These are phyloP conservation scores for Phytophthora colocasiae DNA, from an alignment of 352 stramenopile genomes.

Conservation along the genomic window DNA sequence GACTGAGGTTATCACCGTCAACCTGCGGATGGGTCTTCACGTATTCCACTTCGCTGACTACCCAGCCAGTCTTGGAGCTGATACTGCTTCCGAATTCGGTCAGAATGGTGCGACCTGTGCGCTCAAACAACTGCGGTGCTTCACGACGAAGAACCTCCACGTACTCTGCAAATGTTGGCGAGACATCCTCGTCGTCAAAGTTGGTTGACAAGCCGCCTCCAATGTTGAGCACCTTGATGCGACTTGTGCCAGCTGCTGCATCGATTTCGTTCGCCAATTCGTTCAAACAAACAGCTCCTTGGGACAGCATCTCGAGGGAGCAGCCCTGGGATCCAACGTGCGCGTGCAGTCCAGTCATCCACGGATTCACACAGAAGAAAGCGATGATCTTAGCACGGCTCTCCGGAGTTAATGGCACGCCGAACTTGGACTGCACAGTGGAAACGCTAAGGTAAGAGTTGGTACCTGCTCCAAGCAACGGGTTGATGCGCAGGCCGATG, in stretches of 20 bases:
- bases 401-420: slow-evolving; percentile 70
- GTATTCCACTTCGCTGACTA: slow-evolving; percentile 92
- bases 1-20: slow-evolving; percentile 38
- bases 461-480: slow-evolving; percentile 86
- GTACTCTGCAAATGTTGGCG: slow-evolving; percentile 86
- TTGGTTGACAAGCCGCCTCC: slow-evolving; percentile 92
- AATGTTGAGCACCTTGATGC: slow-evolving; percentile 91
- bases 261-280: slow-evolving; percentile 90
- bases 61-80: slow-evolving; percentile 87
- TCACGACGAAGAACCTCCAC: slow-evolving; percentile 69
- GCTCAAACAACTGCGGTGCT: slow-evolving; percentile 86
- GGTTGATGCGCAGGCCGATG: slow-evolving; percentile 93
- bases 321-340: slow-evolving; percentile 90
- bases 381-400: slow-evolving; percentile 69
- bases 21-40: slow-evolving; percentile 76
- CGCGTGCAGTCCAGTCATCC: slow-evolving; percentile 89
- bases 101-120: slow-evolving; percentile 78
- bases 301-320: slow-evolving; percentile 86
- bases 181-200: slow-evolving; percentile 78
- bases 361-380: slow-evolving; percentile 85
- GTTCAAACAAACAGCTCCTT: slow-evolving; percentile 70
- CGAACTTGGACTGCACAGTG: slow-evolving; percentile 93
- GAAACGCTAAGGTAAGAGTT: slow-evolving; percentile 91
- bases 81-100: slow-evolving; percentile 93
- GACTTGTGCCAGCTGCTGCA: slow-evolving; percentile 63